Conservation (phyloP, 345 rosid species). For the Salix suchowensis region DNA sequence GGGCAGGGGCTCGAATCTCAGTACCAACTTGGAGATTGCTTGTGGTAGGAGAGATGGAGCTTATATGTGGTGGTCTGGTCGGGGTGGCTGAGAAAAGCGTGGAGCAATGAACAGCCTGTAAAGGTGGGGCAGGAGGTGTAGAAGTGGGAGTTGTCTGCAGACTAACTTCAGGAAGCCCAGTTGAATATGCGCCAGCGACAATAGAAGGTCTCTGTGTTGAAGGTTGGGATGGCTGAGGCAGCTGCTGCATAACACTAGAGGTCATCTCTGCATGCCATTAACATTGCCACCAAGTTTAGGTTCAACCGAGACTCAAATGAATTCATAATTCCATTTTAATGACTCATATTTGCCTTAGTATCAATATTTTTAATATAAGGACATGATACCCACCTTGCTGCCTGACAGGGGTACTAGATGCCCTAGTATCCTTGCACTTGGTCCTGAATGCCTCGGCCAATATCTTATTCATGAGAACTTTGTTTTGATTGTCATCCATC, state of each 20-base stretch:
- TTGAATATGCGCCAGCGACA: constrained; percentile 14
- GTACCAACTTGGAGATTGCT: constrained; percentile 29
- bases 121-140: constrained; percentile 15
- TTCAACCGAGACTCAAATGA: background rate
- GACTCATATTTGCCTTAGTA: no score
- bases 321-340: background rate
- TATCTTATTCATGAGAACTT: constrained; percentile 46
- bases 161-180: constrained; percentile 9
- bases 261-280: constrained; percentile 30
- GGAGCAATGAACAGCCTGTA: constrained; percentile 13
- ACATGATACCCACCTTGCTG: constrained; percentile 36
- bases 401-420: constrained; percentile 13
- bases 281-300: background rate
- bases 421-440: constrained; percentile 41
- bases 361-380: background rate
- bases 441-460: constrained; percentile 54
- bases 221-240: constrained; percentile 27
- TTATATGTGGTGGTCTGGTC: constrained; percentile 33
- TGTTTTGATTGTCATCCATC: constrained; percentile 31
- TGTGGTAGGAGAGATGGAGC: constrained; percentile 24
- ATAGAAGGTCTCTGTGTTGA: constrained; percentile 13
- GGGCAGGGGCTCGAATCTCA: constrained; percentile 50
- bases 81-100: constrained; percentile 15
- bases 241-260: constrained; percentile 34
- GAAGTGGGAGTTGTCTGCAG: background rate